Base-by-base conservation (phyloP, 768 basidiomycete species). In the Panaeolus papilionaceus region DNA sequence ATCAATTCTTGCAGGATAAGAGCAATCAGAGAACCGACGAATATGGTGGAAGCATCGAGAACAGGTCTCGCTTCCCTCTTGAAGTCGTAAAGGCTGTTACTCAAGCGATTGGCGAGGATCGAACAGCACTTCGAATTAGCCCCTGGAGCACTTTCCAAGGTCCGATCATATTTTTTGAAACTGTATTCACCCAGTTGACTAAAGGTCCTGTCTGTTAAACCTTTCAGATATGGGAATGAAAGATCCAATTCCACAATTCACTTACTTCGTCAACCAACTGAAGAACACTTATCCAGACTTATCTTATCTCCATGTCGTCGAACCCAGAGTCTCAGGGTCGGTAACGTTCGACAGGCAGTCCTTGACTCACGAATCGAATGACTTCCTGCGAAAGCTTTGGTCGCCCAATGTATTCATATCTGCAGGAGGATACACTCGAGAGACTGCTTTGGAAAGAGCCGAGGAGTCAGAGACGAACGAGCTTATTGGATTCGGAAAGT, bases 41-140 rank as follows among this genome's bases (percentile, higher is more conserved):
- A 42, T 91, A 88, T 75, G 89, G 90, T 2, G 90, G 90, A 4
- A 80, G 80, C 20, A 74, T 88, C 38, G 84, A 88, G 75, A 86
- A 86, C 68, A 79, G 90, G 14, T 77, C 81, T 4, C 79, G 86
- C 4, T 90, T 91, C 74, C 69, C 77, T 0, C 78, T 87, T 7
- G 85, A 87, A 69, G 77, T 88, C 33, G 71, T 84, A n/a, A 77
- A 81, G 20, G 84, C 83, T 2, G 72, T 89, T 5, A 75, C 76
- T 14, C 74, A 79, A 0, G 82, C 84, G 0, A 76, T 90, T 44
- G 90, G 89, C 0, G 75, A 79, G 38, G 81, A 85, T 26, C 79
- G 79, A 11, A 79, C 82, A 6, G 86, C 79, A 0, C 78, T 90
- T 64, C 82, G 88, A 28, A 58, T 58, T 28, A 58, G 54, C 14